Percentiles rank a stretch among this genome's conserved stretches.
These are phyloP conservation scores for Cercophora newfieldiana DNA, from an alignment of 495 filamentous ascomycete genomes.

Conservation along the genomic window DNA sequence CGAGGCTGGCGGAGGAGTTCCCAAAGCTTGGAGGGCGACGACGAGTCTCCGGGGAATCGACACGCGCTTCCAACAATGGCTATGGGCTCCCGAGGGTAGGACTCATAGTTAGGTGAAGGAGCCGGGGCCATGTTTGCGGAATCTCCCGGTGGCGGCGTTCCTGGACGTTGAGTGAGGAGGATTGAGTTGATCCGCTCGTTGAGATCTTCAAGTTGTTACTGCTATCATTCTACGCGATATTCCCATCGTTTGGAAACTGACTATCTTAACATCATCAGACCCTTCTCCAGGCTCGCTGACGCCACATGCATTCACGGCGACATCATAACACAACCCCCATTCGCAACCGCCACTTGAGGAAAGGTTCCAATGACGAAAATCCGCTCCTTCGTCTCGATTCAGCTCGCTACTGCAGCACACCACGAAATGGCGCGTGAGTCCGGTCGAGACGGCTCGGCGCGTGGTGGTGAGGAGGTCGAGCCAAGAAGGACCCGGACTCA, in stretches of 20 bases:
- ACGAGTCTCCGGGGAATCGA: slow-evolving; percentile 10
- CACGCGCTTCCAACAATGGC: slow-evolving; percentile 12
- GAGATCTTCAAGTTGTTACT: background rate
- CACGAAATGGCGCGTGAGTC: background rate
- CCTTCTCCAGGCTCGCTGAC: background rate
- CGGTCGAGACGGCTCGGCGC: background rate
- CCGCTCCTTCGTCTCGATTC: too few relatives aligned
- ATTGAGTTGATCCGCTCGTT: background rate
- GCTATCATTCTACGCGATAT: background rate
- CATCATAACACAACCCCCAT: background rate
- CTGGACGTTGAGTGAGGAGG: slow-evolving; percentile 3
- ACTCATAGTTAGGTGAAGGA: background rate
- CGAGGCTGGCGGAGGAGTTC: slow-evolving; percentile 12
- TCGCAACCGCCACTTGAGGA: too few relatives aligned
- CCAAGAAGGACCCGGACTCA: too few relatives aligned
- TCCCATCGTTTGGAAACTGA: background rate
- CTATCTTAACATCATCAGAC: background rate
- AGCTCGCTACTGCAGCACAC: too few relatives aligned
- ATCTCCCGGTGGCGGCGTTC: background rate
- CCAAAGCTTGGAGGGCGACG: slow-evolving; percentile 44
- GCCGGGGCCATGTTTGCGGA: background rate
- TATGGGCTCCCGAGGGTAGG: background rate
- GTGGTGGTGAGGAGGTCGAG: background rate
- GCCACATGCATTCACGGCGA: slow-evolving; percentile 1
- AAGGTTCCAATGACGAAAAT: too few relatives aligned